Evolutionary conservation across 176 grass and related monocot species (phyloP).

Genomic region (Raddia distichophylla): DNA sequence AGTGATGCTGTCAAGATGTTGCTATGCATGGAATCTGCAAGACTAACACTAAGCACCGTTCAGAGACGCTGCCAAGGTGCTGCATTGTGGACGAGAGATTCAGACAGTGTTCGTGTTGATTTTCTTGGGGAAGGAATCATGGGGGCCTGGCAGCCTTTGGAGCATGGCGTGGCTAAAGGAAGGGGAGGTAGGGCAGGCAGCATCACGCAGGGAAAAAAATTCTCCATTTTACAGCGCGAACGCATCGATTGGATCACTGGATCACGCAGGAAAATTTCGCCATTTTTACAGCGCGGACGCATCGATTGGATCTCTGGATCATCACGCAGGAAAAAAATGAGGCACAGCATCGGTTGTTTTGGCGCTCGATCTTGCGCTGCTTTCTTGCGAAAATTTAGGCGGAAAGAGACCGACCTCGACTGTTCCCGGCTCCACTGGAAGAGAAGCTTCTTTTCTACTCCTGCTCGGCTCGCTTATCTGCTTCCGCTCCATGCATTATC

Average conservation of each 20-base stretch:
- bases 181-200: background rate
- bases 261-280: background rate
- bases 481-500: background rate
- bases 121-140: slow-evolving; percentile 20
- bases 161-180: slow-evolving; percentile 29
- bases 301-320: background rate
- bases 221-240: background rate
- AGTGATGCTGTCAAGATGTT: too few relatives aligned
- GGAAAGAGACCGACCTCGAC: background rate
- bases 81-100: background rate
- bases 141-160: slow-evolving; percentile 22
- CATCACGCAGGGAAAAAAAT: background rate
- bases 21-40: too few relatives aligned
- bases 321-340: background rate
- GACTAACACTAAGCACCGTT: too few relatives aligned
- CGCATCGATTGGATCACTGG: background rate
- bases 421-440: background rate
- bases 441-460: slow-evolving; percentile 12
- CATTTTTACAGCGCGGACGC: background rate
- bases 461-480: background rate
- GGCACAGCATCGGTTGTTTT: slow-evolving; percentile 14
- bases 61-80: background rate
- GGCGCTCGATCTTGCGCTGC: slow-evolving; percentile 8
- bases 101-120: background rate
- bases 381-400: background rate